These are phyloP conservation scores for Babesia gibsoni DNA, from an alignment of 169 alveolate genomes.

Conservation along the genomic window DNA sequence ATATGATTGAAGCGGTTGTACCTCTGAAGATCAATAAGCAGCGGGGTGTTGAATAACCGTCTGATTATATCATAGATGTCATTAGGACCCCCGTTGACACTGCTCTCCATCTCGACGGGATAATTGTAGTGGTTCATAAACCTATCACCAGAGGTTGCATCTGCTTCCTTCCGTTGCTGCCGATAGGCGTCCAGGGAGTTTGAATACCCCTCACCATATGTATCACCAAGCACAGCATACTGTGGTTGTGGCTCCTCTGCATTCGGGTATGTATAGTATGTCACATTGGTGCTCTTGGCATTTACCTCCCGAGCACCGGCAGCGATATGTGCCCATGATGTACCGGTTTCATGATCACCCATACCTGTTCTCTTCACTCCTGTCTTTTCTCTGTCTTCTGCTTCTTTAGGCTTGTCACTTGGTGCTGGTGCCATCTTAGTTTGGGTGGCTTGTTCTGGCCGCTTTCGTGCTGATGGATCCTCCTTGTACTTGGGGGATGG, in stretches of 20 bases:
- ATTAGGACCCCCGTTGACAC: neutral
- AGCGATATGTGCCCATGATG: constrained; percentile 41
- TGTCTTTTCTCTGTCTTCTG: neutral
- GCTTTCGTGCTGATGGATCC: neutral
- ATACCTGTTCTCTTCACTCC: neutral
- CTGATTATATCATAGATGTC: neutral
- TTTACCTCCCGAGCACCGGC: constrained; percentile 1
- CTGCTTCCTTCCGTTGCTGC: neutral
- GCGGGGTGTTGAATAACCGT: neutral
- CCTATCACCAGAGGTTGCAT: neutral
- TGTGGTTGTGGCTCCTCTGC: constrained; percentile 4
- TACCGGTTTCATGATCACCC: neutral
- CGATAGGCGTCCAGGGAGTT: constrained; percentile 4
- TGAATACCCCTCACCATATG: neutral
- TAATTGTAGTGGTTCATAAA: neutral
- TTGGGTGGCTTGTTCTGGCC: neutral
- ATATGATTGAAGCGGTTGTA: constrained; percentile 21
- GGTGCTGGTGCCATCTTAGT: neutral
- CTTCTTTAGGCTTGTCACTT: neutral
- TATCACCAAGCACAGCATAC: neutral
- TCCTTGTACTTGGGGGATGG: neutral
- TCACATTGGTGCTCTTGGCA: neutral
- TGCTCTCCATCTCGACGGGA: neutral
- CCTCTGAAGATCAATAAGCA: neutral
- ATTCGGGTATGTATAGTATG: neutral